Conservation (phyloP, 345 rosid genomes). For the Eucalyptus caleyi region DNA sequence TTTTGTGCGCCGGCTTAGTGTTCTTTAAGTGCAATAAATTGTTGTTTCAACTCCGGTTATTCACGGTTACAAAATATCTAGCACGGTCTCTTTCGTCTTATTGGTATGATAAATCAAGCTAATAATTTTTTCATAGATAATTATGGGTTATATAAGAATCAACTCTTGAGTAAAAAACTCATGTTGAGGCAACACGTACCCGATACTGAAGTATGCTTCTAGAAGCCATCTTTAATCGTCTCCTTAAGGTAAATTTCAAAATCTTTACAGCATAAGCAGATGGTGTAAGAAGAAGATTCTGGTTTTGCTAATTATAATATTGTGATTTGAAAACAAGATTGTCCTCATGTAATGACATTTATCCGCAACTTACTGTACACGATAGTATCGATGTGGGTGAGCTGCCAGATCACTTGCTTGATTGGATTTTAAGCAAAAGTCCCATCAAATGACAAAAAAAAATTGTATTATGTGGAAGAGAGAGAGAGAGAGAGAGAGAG, state of each 20-base stretch:
- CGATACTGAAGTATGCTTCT: not conserved
- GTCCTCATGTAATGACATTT: not conserved
- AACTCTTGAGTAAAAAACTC: not conserved
- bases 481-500: not conserved
- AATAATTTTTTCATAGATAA: not conserved
- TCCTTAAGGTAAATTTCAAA: not conserved
- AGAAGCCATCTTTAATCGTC: not conserved
- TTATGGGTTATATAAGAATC: not conserved
- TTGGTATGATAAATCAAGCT: not conserved
- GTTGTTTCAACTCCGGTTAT: not conserved
- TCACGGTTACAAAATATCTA: not conserved
- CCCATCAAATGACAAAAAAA: not conserved
- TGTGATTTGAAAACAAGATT: not conserved
- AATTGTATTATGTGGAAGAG: not conserved
- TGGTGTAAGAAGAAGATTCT: not conserved
- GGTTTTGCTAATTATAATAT: not conserved
- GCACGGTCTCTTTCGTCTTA: not conserved
- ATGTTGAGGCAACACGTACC: rapidly evolving
- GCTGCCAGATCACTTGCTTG: not conserved
- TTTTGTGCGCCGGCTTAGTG: not conserved
- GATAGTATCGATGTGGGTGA: not conserved
- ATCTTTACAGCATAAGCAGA: not conserved
- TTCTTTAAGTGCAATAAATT: not conserved
- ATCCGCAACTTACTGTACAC: not conserved
- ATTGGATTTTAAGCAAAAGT: not conserved